Evolutionary conservation across 169 alveolate species (phyloP), one percentile per base, ranked within the genome.

Genomic region (Amoebophrya sp.): DNA sequence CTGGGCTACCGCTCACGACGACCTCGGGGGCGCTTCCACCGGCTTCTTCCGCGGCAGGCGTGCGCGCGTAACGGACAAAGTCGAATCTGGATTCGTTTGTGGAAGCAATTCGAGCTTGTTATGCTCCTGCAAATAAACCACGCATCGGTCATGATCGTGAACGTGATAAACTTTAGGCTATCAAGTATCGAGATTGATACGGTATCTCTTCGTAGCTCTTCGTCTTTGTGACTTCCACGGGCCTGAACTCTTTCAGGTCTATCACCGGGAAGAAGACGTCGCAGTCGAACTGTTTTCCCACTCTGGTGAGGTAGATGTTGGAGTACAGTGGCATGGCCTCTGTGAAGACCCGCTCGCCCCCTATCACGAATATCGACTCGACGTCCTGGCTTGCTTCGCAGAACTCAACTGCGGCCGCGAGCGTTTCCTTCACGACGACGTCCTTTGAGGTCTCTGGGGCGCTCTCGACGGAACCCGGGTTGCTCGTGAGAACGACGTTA

Each of bases 191-290:
- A 88, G 41, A 69, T 91, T 92, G 92, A 87, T 69, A 93, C 91
- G 43, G 89, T 40, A 26, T 92, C 91, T 88, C 94, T 93, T 69
- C 93, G 88, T 69, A 92, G 89, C 15, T 18, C 39, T 39, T 58
- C 89, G 89, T 93, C 43, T 78, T 29, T 42, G 88, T 0, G 42
- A 89, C 89, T 70, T 45, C 34, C 13, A 41, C 40, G 88, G 90
- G 67, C 43, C 39, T 16, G 39, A 34, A 40, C 58, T 31, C 69
- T 89, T 29, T 89, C 93, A 16, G 96, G 93, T 20, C 93, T 89
- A 45, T 90, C 69, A 1, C 29, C 18, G 95, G 95, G 91, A 94
- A 92, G 91, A 94, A 94, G 39, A 69, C 91, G 70, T 94, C 95
- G 50, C 94, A 93, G 58, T 88, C 92, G 48, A 41, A 89, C 92